Percentiles rank a stretch among this genome's conserved stretches.
These are phyloP conservation scores for Galerina marginata DNA, from an alignment of 768 basidiomycete genomes.

Conservation along the genomic window DNA sequence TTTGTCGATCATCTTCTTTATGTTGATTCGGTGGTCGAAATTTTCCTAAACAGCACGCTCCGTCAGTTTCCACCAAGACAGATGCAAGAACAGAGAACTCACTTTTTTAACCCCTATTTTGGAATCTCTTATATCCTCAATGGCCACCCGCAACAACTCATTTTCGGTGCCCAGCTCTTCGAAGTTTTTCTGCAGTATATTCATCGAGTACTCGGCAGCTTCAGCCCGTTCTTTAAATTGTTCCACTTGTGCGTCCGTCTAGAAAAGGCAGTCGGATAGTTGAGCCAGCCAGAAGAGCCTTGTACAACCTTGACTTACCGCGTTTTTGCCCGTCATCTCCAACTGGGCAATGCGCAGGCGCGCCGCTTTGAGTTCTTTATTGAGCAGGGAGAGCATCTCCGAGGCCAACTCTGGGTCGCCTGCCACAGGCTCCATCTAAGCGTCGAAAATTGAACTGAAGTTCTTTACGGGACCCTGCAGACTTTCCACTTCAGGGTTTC, in stretches of 20 bases:
- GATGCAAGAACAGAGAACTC: not conserved
- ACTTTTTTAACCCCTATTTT: not conserved
- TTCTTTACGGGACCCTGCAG: too few species aligned
- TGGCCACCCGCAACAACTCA: not conserved
- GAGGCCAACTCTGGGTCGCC: slow-evolving; percentile 20
- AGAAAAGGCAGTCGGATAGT: too few species aligned
- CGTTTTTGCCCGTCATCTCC: not conserved
- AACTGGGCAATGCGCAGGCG: slow-evolving; percentile 9
- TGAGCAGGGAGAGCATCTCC: slow-evolving; percentile 13
- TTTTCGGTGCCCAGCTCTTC: slow-evolving; percentile 9
- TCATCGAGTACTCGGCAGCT: slow-evolving; percentile 1
- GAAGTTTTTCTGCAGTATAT: not conserved
- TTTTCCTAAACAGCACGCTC: too few species aligned
- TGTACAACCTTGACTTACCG: not conserved
- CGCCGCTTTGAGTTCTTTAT: slow-evolving; percentile 18
- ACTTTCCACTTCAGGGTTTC: too few species aligned
- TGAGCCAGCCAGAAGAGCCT: not conserved
- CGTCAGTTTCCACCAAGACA: not conserved
- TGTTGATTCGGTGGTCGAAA: not conserved
- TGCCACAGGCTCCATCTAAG: slow-evolving; percentile 3
- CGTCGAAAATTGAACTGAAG: too few species aligned
- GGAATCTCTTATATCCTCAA: slow-evolving; percentile 10
- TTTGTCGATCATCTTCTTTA: not conserved
- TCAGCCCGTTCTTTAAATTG: slow-evolving; percentile 1
- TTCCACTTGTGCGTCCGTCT: not conserved